Conservation (phyloP, 163 green algal genomes). For the Scenedesmus sp. region DNA sequence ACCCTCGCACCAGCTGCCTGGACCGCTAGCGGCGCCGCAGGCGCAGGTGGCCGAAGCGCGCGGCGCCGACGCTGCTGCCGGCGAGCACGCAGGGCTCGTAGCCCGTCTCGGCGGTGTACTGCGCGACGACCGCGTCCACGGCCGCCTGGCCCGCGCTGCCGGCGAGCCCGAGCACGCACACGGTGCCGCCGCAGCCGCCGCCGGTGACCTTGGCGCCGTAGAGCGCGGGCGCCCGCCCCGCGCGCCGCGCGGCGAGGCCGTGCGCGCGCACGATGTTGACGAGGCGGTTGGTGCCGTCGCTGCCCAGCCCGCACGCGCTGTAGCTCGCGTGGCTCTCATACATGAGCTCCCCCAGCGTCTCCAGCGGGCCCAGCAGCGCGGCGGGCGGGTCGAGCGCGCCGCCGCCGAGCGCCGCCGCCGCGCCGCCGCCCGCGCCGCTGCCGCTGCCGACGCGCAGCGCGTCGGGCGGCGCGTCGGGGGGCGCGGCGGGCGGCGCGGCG, state of each 20-base stretch:
- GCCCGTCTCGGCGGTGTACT: conserved; percentile 35
- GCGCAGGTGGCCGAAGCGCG: conserved; percentile 33
- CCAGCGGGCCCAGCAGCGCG: conserved; percentile 52
- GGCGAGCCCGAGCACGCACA: conserved; percentile 74
- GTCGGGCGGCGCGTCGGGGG: no score
- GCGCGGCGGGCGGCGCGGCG: not conserved
- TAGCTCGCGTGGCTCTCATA: conserved; percentile 87
- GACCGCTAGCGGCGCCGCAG: not conserved
- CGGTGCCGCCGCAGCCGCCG: conserved; percentile 81
- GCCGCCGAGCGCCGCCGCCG: not conserved
- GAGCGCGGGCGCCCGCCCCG: conserved; percentile 54
- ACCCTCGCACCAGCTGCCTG: no score
- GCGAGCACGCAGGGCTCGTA: conserved; percentile 37
- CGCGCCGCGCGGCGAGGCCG: not conserved
- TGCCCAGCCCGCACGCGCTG: conserved; percentile 71
- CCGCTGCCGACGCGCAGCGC: no score
- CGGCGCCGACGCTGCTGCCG: conserved; percentile 22
- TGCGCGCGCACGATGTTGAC: conserved; percentile 61
- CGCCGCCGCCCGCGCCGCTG: no score
- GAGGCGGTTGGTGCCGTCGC: conserved; percentile 76
- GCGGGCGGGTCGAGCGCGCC: conserved; percentile 18
- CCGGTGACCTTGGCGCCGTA: conserved; percentile 92
- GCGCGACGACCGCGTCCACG: conserved; percentile 32
- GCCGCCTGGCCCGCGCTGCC: conserved; percentile 44
- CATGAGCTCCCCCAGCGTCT: conserved; percentile 92